phyloP scores from a whole-genome alignment of 257 asterid species.

The Rehmannia glutinosa region DNA sequence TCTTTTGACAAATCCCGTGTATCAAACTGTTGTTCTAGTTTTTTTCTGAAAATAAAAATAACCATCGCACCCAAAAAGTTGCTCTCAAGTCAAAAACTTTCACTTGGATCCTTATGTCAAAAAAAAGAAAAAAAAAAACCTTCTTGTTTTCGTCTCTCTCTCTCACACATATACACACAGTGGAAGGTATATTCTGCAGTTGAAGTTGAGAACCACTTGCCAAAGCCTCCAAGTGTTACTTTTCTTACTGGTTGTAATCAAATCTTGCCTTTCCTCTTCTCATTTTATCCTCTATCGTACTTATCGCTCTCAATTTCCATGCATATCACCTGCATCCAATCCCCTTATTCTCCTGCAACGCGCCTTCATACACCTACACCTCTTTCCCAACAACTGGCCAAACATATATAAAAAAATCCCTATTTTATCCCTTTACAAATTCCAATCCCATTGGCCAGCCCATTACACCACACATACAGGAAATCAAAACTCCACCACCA shows the following conservation, averaged over 20 bases:
- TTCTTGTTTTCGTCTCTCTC: background rate
- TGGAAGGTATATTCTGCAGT: slow-evolving; percentile 6
- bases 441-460: slow-evolving; percentile 1
- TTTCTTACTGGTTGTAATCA: no score
- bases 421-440: background rate
- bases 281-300: background rate
- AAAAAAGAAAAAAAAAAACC: background rate
- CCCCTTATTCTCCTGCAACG: background rate
- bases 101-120: background rate
- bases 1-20: no score
- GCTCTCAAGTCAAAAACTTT: no score
- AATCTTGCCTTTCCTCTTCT: background rate
- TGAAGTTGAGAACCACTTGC: background rate
- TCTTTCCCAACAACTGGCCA: background rate
- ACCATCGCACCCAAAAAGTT: no score
- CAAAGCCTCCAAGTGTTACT: background rate
- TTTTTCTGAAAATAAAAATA: no score
- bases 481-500: slow-evolving; percentile 32
- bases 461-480: slow-evolving; percentile 9
- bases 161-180: background rate
- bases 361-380: background rate
- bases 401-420: background rate
- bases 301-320: slow-evolving; percentile 17
- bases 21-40: no score
- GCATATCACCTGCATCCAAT: slow-evolving; percentile 19